These are phyloP conservation scores for Cerrena zonata DNA, from an alignment of 1,284 basidiomycete genomes.

Conservation along the genomic window DNA sequence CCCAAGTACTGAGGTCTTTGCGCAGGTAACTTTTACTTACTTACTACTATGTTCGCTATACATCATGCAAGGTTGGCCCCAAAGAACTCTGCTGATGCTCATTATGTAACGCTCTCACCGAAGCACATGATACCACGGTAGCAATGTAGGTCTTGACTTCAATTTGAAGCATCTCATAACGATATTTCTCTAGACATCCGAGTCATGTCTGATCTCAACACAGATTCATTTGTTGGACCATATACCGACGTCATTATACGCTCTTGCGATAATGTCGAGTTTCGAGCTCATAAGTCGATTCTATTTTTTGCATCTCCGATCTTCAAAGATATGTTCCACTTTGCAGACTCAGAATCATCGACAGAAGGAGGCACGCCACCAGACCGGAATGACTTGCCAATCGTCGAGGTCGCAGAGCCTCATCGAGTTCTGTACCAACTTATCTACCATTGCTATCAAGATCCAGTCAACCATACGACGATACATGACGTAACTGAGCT, in stretches of 20 bases:
- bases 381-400: background rate
- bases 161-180: too few relatives aligned
- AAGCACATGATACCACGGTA: background rate
- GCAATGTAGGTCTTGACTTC: background rate
- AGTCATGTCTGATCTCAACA: too few relatives aligned
- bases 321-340: background rate
- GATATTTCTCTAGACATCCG: background rate
- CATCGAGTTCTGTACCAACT: constrained; percentile 27
- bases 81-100: background rate
- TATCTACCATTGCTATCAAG: constrained; percentile 39
- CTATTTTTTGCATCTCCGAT: background rate
- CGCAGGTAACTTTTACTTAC: too few relatives aligned
- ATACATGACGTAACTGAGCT: background rate
- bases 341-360: background rate
- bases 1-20: too few relatives aligned
- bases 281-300: constrained; percentile 6
- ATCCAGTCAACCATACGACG: constrained; percentile 9
- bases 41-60: background rate
- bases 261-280: constrained; percentile 3
- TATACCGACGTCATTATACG: constrained; percentile 5
- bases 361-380: background rate
- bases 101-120: background rate
- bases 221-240: background rate
- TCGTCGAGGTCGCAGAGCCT: background rate
- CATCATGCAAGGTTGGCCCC: background rate